A percentile compares a stretch with the other conserved stretches of the same genome.
Evolutionary conservation across 2,329 filamentous ascomycete genomes (phyloP).

Genomic region (Neonectria faginata): DNA sequence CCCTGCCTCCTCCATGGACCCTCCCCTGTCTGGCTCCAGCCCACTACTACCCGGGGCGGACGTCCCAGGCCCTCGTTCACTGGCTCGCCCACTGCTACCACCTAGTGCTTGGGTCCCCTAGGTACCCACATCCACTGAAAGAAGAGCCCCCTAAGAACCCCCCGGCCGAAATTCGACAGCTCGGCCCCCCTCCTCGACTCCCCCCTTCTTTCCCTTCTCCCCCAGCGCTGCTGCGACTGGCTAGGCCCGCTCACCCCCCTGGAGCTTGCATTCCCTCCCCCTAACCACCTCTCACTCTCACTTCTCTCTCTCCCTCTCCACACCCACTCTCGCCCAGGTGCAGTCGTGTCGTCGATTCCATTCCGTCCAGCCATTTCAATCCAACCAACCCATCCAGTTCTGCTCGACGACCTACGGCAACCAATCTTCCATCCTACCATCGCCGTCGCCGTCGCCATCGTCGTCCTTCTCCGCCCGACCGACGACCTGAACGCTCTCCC

Average conservation of each 20-base stretch:
- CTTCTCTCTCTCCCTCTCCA: conserved; percentile 48
- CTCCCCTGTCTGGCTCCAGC: conserved; percentile 24
- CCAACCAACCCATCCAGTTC: conserved; percentile 23
- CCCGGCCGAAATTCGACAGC: conserved; percentile 37
- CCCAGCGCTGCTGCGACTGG: conserved; percentile 30
- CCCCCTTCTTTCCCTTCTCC: conserved; percentile 32
- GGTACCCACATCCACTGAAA: conserved; percentile 29
- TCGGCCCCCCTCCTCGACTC: conserved; percentile 30
- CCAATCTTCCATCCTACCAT: conserved; percentile 41
- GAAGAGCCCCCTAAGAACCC: conserved; percentile 21
- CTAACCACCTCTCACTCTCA: conserved; percentile 42
- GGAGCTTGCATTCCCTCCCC: conserved; percentile 49
- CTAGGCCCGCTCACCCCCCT: conserved; percentile 45
- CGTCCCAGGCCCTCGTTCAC: conserved; percentile 22
- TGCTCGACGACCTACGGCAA: conserved; percentile 40
- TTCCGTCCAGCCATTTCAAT: conserved; percentile 39
- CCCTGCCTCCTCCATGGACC: conserved; percentile 20
- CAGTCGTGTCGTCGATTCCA: conserved; percentile 44
- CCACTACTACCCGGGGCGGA: conserved; percentile 29
- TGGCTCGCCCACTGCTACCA: conserved; percentile 16
- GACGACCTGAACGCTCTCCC: conserved; percentile 38
- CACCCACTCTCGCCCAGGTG: conserved; percentile 41
- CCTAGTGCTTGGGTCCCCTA: conserved; percentile 21
- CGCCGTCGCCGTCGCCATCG: conserved; percentile 21
- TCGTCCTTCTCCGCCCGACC: conserved; percentile 32